phyloP scores from a whole-genome alignment of 169 alveolate species.

The Cryptosporidium sp. region DNA sequence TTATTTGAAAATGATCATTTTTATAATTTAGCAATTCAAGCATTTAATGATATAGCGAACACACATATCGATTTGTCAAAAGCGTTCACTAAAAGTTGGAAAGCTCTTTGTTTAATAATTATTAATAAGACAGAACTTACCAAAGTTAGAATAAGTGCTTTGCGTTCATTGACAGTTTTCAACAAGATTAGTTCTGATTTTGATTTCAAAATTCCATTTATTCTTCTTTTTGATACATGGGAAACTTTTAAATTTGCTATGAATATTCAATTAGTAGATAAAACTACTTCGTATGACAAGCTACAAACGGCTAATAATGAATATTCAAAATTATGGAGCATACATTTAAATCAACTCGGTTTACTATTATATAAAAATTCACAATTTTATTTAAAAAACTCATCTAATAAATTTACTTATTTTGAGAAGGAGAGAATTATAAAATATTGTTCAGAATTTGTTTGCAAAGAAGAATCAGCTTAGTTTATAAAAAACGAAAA shows the following conservation, averaged over 20 bases:
- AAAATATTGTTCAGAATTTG: background rate
- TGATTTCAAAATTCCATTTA: slow-evolving; percentile 11
- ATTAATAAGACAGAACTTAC: slow-evolving; percentile 9
- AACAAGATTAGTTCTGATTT: background rate
- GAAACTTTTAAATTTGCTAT: slow-evolving; percentile 2
- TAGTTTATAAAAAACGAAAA: background rate
- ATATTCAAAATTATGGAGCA: slow-evolving; percentile 9
- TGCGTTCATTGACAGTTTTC: slow-evolving; percentile 34
- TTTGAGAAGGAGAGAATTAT: background rate
- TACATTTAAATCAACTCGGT: background rate
- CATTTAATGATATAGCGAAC: background rate
- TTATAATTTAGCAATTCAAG: background rate
- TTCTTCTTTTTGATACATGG: slow-evolving; percentile 52
- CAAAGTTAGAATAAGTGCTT: slow-evolving; percentile 59
- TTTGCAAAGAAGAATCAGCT: background rate
- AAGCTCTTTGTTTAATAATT: slow-evolving; percentile 24
- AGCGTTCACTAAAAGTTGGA: slow-evolving; percentile 18
- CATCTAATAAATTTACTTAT: background rate
- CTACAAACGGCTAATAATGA: background rate
- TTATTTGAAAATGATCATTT: slow-evolving; percentile 18
- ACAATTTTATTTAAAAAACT: background rate
- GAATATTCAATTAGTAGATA: background rate
- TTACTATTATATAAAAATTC: slow-evolving; percentile 3
- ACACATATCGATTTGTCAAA: background rate
- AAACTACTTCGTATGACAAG: background rate